Evolutionary conservation across 1,284 basidiomycete genomes (phyloP).

Genomic region (Ustilago esculenta): DNA sequence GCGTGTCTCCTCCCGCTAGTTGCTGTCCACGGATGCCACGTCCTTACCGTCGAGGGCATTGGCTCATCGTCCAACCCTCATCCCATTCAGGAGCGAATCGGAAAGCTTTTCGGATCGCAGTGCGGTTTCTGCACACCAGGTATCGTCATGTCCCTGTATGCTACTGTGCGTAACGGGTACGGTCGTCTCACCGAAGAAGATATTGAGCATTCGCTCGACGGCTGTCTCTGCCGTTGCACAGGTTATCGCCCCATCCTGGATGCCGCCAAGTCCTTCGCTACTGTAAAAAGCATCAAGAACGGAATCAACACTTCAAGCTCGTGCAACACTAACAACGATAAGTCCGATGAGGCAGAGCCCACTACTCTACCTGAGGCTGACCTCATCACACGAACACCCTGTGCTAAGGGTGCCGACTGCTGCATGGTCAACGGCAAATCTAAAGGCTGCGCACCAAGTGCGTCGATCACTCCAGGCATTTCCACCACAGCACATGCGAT

Average conservation of each 20-base stretch:
- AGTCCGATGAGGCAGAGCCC: constrained; percentile 37
- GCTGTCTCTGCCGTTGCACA: constrained; percentile 67
- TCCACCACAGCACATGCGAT: constrained; percentile 41
- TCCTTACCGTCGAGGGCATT: constrained; percentile 67
- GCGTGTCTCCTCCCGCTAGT: constrained; percentile 67
- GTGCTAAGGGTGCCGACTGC: constrained; percentile 54
- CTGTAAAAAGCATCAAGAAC: constrained; percentile 32
- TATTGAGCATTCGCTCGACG: constrained; percentile 66
- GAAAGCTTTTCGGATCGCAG: constrained; percentile 65
- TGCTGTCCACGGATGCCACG: constrained; percentile 66
- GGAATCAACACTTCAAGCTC: constrained; percentile 6
- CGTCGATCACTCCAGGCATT: constrained; percentile 12
- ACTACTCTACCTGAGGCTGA: constrained; percentile 43
- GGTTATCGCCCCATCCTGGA: constrained; percentile 59
- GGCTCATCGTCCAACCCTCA: constrained; percentile 66
- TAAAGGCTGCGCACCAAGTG: constrained; percentile 23
- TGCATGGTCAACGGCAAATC: constrained; percentile 49
- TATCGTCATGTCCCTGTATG: constrained; percentile 68
- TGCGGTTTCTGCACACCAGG: constrained; percentile 66
- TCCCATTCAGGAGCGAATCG: constrained; percentile 67
- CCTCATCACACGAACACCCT: constrained; percentile 40
- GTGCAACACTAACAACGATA: constrained; percentile 25
- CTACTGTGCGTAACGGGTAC: constrained; percentile 63
- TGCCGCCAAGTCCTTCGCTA: constrained; percentile 59
- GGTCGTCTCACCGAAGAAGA: constrained; percentile 61